Base-by-base conservation (phyloP, 805 yeast species). In the Ogataea methanolica region DNA sequence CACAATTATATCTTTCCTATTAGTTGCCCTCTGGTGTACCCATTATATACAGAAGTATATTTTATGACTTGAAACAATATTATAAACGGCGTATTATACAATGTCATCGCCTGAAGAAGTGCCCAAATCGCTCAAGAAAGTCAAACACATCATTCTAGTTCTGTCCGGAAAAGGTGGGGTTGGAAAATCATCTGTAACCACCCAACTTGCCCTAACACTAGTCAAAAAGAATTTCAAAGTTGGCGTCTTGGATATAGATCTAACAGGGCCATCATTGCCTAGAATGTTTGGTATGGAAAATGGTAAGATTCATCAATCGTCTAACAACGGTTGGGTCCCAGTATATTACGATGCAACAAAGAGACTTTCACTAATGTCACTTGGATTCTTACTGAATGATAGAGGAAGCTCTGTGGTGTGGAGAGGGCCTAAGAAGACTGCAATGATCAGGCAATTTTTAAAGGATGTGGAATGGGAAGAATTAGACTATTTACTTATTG, bases 381-480 rank as follows among this genome's bases (percentile, higher is more conserved):
- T 94, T 14, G 99, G 98, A 6, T 94, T 94, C 62, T 67, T 94
- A 44, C 68, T 94, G 6, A 83, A 85, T 23, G 84, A 88, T 60
- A 68, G 98, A 52, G 96, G 95, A 26, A 88, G 85, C 58, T 82
- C 95, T 23, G 94, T 94, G 16, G 97, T 94, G 9, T 94, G 99
- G 99, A 75, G 98, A 61, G 99, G 99, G 0, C 99, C 99, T 3
- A 90, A 92, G 67, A 94, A 95, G 63, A 91, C 97, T 0, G 97
- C 97, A 14, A 94, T 94, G 98, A 87, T 94, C 35, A 78, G 91
- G 51, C 99, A 94, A 68, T 92, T 94, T 62, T 72, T 95, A 38
- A 79, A 80, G 51, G 98, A 94, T 63, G 96, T 92, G 2, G 79
- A 79, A 29, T 94, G 99, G 99, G 96, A 89, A 0, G 70, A 76